Conservation (phyloP, 768 basidiomycete genomes). For the Termitomyces heimii region DNA sequence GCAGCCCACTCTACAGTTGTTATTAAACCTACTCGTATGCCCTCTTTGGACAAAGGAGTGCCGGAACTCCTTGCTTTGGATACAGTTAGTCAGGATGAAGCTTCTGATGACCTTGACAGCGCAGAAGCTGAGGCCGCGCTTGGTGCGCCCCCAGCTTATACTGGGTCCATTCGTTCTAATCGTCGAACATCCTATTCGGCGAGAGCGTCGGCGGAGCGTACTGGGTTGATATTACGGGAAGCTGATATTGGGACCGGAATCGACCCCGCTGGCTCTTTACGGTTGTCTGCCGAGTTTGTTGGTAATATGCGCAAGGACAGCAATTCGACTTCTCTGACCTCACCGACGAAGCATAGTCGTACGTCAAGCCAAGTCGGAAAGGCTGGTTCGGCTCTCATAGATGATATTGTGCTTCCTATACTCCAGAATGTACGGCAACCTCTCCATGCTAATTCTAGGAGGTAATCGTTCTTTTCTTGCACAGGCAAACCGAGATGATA, state of each 20-base stretch:
- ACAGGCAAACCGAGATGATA: slow-evolving; percentile 73
- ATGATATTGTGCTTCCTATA: slow-evolving; percentile 80
- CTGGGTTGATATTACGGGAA: slow-evolving; percentile 71
- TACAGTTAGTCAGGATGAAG: slow-evolving; percentile 33
- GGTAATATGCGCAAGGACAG: slow-evolving; percentile 64
- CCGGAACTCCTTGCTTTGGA: slow-evolving; percentile 26
- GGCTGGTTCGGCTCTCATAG: slow-evolving; percentile 66
- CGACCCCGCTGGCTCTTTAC: slow-evolving; percentile 70
- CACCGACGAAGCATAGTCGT: slow-evolving; percentile 45
- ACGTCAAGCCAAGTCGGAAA: slow-evolving; percentile 51
- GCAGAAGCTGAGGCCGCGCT: slow-evolving; percentile 23
- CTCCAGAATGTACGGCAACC: slow-evolving; percentile 53
- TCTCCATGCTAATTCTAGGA: background rate
- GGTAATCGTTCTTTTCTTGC: background rate
- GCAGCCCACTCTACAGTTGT: slow-evolving; percentile 70
- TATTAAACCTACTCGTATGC: slow-evolving; percentile 44
- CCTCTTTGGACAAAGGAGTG: slow-evolving; percentile 32
- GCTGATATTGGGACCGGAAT: slow-evolving; percentile 88
- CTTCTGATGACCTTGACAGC: slow-evolving; percentile 28
- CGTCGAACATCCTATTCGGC: slow-evolving; percentile 78
- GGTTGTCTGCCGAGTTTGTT: slow-evolving; percentile 75
- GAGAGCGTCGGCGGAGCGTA: slow-evolving; percentile 51
- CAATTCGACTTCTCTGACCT: slow-evolving; percentile 38
- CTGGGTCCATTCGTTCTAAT: slow-evolving; percentile 54
- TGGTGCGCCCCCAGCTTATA: slow-evolving; percentile 72